Percentiles rank a stretch among this genome's conserved stretches.
phyloP scores from a whole-genome alignment of 2,329 filamentous ascomycete genomes.

The Westerdykella ornata region DNA sequence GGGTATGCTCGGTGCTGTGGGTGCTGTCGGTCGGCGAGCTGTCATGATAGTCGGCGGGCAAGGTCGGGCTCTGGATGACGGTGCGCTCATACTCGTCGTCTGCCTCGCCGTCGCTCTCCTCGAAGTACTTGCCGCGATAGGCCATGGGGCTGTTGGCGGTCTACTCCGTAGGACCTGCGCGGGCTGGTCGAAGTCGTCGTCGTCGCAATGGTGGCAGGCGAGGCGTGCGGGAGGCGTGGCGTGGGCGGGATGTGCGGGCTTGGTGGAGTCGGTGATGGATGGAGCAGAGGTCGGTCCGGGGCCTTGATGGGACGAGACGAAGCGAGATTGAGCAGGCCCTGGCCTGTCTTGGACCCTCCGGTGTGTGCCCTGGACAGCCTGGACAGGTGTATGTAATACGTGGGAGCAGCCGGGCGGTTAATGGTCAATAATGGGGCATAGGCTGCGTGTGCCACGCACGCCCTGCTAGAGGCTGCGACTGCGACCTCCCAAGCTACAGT shows the following conservation, averaged over 20 bases:
- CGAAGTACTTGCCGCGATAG: constrained; percentile 56
- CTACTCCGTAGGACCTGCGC: neutral
- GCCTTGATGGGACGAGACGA: constrained; percentile 30
- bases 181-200: neutral
- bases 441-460: neutral
- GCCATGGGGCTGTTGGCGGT: constrained; percentile 21
- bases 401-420: constrained; percentile 1
- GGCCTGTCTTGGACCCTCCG: neutral
- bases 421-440: constrained; percentile 1
- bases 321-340: constrained; percentile 33
- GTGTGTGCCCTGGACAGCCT: neutral
- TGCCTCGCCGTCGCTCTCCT: constrained; percentile 61
- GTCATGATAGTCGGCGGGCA: constrained; percentile 57
- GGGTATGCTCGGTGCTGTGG: constrained; percentile 66
- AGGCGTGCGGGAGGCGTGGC: constrained; percentile 3
- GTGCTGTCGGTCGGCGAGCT: constrained; percentile 66
- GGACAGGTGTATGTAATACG: neutral
- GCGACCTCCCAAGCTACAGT: neutral
- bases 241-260: constrained; percentile 6
- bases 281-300: constrained; percentile 12
- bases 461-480: no score
- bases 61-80: constrained; percentile 56
- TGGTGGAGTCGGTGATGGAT: constrained; percentile 5
- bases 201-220: neutral
- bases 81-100: constrained; percentile 79